Percentiles rank a stretch among this genome's conserved stretches.
Evolutionary conservation across 352 stramenopile genomes (phyloP).

Genomic region (Globisporangium apiculatum): DNA sequence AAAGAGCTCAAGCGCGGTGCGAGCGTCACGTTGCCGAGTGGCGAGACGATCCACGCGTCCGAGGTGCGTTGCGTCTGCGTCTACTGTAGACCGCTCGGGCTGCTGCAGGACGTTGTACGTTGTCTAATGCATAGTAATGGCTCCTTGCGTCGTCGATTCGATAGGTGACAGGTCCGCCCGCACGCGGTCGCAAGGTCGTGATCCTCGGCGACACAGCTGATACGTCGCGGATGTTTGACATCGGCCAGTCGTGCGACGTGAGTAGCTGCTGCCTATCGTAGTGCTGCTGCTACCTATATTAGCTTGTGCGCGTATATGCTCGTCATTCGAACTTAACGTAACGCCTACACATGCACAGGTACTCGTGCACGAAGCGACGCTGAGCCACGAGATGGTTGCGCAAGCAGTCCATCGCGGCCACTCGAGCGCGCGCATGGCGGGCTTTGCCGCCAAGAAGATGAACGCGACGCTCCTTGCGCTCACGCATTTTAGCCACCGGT

Average conservation of each 20-base stretch:
- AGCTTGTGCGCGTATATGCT: background rate
- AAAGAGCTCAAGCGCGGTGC: conserved; percentile 84
- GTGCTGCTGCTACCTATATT: too few relatives aligned
- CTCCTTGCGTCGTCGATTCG: background rate
- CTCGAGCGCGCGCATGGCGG: conserved; percentile 73
- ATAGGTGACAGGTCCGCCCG: conserved; percentile 51
- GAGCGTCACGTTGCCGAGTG: conserved; percentile 74
- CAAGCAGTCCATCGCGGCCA: conserved; percentile 69
- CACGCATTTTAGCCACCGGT: conserved; percentile 85
- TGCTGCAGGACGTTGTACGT: background rate
- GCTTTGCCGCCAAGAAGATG: conserved; percentile 63
- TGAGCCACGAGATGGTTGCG: conserved; percentile 65
- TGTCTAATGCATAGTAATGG: background rate
- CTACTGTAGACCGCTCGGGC: background rate
- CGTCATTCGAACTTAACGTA: background rate
- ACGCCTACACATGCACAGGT: conserved; percentile 28
- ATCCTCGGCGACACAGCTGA: conserved; percentile 76
- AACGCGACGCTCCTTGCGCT: conserved; percentile 72
- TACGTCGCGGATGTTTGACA: conserved; percentile 68
- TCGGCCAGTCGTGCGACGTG: conserved; percentile 73
- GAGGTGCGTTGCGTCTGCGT: conserved; percentile 37
- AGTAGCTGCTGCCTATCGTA: conserved; percentile 1
- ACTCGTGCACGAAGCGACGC: conserved; percentile 83
- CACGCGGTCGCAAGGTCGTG: conserved; percentile 59
- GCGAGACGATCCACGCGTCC: conserved; percentile 59